These are phyloP conservation scores for Anisodus acutangulus DNA, from an alignment of 257 asterid genomes.

Conservation along the genomic window DNA sequence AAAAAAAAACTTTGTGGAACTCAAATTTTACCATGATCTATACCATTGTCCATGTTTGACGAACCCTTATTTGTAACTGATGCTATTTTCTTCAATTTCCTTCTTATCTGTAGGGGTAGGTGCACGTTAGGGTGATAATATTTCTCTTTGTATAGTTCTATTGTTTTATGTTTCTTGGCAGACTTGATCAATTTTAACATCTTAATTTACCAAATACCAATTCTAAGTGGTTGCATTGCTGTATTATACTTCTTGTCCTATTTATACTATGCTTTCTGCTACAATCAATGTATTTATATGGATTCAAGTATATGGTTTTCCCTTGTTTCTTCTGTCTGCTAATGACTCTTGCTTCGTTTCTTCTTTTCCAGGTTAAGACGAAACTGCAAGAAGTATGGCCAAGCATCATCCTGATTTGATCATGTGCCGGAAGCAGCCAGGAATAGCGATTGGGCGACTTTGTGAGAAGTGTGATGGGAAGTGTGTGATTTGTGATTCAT, in stretches of 20 bases:
- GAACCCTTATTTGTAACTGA: neutral
- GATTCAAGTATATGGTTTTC: neutral
- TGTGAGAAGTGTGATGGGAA: conserved; percentile 90
- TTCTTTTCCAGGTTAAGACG: conserved; percentile 23
- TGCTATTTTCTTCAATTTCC: conserved; percentile 10
- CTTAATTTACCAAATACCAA: neutral
- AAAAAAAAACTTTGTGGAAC: neutral
- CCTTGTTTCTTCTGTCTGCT: neutral
- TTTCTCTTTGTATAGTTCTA: neutral
- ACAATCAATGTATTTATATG: neutral
- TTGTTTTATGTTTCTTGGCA: neutral
- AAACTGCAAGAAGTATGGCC: conserved; percentile 55
- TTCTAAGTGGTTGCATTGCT: neutral
- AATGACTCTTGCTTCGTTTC: neutral
- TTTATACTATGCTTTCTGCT: neutral
- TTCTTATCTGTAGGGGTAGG: neutral
- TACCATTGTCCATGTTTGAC: neutral
- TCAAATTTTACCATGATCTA: neutral
- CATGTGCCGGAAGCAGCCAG: conserved; percentile 92
- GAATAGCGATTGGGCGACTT: conserved; percentile 85
- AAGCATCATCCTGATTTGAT: conserved; percentile 94
- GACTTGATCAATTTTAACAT: neutral
- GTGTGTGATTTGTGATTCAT: conserved; percentile 86
- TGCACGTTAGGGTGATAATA: neutral
- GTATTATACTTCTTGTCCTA: neutral